A percentile compares a stretch with the other conserved stretches of the same genome.
phyloP scores from a whole-genome alignment of 768 basidiomycete genomes.

The Stropharia rugosoannulata region DNA sequence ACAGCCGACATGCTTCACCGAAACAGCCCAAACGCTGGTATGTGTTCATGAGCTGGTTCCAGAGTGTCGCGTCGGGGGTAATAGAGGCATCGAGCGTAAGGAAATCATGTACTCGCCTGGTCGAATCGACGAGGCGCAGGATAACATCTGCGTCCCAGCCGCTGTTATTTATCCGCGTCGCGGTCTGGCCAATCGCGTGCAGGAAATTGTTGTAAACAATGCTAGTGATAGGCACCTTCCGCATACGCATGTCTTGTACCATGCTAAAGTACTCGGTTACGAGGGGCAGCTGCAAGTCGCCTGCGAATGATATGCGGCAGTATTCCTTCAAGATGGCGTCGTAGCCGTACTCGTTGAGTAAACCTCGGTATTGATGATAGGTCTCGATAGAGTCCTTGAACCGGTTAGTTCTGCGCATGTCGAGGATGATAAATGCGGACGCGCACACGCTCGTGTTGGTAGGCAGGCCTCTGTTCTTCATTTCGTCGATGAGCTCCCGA shows the following conservation, averaged over 20 bases:
- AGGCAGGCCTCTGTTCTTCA: constrained; percentile 51
- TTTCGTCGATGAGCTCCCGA: constrained; percentile 59
- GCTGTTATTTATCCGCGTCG: constrained; percentile 27
- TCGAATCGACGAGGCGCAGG: constrained; percentile 40
- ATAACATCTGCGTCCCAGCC: constrained; percentile 9
- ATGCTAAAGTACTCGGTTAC: constrained; percentile 70
- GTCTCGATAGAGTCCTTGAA: constrained; percentile 61
- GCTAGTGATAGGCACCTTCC: constrained; percentile 54
- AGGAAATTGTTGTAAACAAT: constrained; percentile 71
- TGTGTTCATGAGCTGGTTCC: constrained; percentile 88
- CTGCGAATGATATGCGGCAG: constrained; percentile 52
- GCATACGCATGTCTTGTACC: constrained; percentile 74
- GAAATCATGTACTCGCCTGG: constrained; percentile 69
- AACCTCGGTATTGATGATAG: constrained; percentile 46
- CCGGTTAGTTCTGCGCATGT: constrained; percentile 60
- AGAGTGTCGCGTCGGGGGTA: constrained; percentile 63
- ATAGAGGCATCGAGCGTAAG: constrained; percentile 80
- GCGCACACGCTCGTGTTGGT: constrained; percentile 42
- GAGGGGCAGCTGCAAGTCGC: constrained; percentile 39
- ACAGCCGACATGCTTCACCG: constrained; percentile 71
- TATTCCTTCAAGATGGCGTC: constrained; percentile 63
- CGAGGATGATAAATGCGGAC: constrained; percentile 56
- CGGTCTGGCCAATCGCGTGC: constrained; percentile 48
- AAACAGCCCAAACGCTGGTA: constrained; percentile 80
- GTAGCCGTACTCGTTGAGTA: constrained; percentile 61